Base-by-base conservation (phyloP, 495 filamentous ascomycete species). In the Oidiodendron maius region DNA sequence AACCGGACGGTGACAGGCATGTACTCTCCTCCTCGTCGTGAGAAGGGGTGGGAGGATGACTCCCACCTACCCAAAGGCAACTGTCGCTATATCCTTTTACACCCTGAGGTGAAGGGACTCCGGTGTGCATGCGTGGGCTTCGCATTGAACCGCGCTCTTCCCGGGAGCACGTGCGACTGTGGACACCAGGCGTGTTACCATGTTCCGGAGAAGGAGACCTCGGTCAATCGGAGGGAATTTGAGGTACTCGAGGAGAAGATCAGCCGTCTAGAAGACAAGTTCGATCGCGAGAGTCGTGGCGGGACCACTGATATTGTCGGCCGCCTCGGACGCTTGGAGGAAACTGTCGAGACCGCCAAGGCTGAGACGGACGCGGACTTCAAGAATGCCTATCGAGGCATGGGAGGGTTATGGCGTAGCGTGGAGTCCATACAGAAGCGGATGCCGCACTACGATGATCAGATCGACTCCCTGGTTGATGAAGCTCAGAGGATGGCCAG, bases 111-210 rank as follows among this genome's bases (percentile, higher is more conserved):
- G 55, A 74, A 70, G 50, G 75, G 75, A 22, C 65, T 71, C 52
- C 68, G 75, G 4, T 79, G 75, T 50, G 75, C 71, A 17, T 79
- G 75, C 40, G 74, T 74, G 44, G 58, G 67, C 58, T 79, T 79
- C 60, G 66, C 66, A n/a, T 66, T 71, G 52, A 76, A 77, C 55
- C 64, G 62, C 34, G 58, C 61, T 23, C 67, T 74, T 26, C 74
- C 74, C 1, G 66, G 75, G 28, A 69, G 71, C 36, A 70, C 61
- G 16, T 79, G 75, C 49, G 66, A 75, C 16, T 79, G 75, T 51
- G 75, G 75, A 16, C 75, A 79, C 52, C 69, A 72, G 40, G 72
- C 75, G 22, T 76, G 73, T 50, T 79, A 70, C 51, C 75, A 79
- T 58, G 62, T 66, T 41, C 65, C 64, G 40, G 67, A 70, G 12